Evolutionary conservation across 2,329 filamentous ascomycete species (phyloP), one percentile per base, ranked within the genome.

Genomic region (Alternaria solani): DNA sequence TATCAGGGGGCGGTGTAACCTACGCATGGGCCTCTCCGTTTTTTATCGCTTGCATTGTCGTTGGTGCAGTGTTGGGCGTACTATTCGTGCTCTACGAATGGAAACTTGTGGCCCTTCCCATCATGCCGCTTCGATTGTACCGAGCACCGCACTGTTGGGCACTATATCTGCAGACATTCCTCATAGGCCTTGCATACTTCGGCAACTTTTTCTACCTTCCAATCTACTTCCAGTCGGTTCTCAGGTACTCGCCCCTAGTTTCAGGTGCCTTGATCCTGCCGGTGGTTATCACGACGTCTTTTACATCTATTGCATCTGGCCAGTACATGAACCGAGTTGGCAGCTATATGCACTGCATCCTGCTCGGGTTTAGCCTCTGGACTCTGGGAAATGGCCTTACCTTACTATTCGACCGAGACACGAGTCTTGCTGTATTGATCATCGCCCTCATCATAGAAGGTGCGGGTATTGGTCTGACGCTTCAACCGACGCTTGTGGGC

Each of bases 121-220:
- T 88, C 83, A 83, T 88, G 76, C 86, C 85, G 38, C 80, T 87
- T 6, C 73, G 79, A 18, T 81, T 89, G 32, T 89, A 88, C 72
- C 81, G 78, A 25, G 87, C 82, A 63, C 77, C 78, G 18, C 81
- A 86, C 9, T 80, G 89, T 14, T 78, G 79, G 32, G 81, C 85
- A 5, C 82, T 90, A 52, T 78, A 90, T 49, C 44, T 82, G 7
- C 86, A 90, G 69, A 85, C 83, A 67, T 85, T 90, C 64, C 75
- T 90, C 18, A 82, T 88, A 20, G 87, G 88, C 3, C 79, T 85
- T 11, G 83, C 84, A 0, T 89, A 88, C 65, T 88, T 88, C 63
- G 80, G 83, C 4, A 84, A 84, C 55, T 75, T 89, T 2, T 89
- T 88, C 72, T 89, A 86, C 65, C 72, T 89, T 4, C 87, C 88